These are phyloP conservation scores for Fomitopsis serialis DNA, from an alignment of 768 basidiomycete species.

Conservation along the genomic window DNA sequence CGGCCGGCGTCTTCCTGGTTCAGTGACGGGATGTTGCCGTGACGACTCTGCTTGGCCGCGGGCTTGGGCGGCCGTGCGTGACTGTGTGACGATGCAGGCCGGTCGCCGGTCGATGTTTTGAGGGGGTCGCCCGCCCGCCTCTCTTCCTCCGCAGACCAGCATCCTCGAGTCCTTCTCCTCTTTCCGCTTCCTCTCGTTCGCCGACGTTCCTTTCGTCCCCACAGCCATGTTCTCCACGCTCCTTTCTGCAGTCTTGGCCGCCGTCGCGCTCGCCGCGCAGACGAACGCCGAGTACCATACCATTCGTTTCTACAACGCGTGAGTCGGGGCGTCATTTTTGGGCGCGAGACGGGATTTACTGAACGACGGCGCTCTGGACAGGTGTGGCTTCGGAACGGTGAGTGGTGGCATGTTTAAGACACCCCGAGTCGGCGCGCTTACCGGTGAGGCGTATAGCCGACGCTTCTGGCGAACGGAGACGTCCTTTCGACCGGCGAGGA, in stretches of 20 bases:
- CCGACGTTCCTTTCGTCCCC: not conserved
- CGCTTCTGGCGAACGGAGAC: constrained; percentile 33
- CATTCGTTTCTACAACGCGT: constrained; percentile 44
- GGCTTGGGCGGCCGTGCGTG: too few species aligned
- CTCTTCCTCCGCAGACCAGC: not conserved
- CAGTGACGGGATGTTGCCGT: too few species aligned
- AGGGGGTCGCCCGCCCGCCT: not conserved
- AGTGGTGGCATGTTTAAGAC: not conserved
- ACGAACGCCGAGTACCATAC: constrained; percentile 35
- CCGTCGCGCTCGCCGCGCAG: constrained; percentile 11
- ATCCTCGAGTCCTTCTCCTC: not conserved
- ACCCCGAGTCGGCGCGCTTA: not conserved
- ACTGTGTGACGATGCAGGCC: not conserved
- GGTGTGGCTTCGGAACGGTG: constrained; percentile 37
- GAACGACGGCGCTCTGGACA: not conserved
- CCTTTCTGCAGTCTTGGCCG: constrained; percentile 17
- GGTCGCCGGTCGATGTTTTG: not conserved
- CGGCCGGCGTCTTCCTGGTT: too few species aligned
- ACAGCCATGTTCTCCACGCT: constrained; percentile 18
- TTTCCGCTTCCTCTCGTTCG: not conserved
- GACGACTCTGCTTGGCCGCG: too few species aligned
- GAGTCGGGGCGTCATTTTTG: constrained; percentile 8
- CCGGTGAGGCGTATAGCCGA: constrained; percentile 22
- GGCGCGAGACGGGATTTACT: not conserved
- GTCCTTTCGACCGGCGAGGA: constrained; percentile 31